phyloP scores from a whole-genome alignment of 2,329 filamentous ascomycete species.

The Blastomyces percursus region DNA sequence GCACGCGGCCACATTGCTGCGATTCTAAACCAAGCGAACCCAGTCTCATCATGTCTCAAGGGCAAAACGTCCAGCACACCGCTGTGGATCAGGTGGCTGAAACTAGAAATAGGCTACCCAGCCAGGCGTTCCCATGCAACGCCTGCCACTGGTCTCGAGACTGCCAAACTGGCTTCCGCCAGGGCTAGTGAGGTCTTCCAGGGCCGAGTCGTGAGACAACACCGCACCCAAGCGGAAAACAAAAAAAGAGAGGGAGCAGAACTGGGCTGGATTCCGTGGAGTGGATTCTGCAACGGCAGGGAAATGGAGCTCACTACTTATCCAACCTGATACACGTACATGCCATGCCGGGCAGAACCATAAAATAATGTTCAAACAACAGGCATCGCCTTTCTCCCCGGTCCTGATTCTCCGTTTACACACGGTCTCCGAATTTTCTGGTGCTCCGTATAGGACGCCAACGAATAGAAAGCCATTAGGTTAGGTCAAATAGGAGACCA shows the following conservation, averaged over 20 bases:
- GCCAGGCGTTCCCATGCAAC: background rate
- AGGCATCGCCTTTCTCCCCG: too few relatives aligned
- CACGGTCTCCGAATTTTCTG: background rate
- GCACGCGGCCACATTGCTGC: too few relatives aligned
- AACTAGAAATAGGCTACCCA: background rate
- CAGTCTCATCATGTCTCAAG: background rate
- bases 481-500: background rate
- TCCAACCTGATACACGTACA: constrained; percentile 1
- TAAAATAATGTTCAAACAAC: too few relatives aligned
- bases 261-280: background rate
- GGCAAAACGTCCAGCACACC: background rate
- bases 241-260: background rate
- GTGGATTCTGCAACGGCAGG: background rate
- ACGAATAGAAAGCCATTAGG: background rate
- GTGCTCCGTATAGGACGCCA: background rate
- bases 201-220: background rate
- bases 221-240: background rate
- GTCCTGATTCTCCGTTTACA: background rate
- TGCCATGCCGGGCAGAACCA: background rate
- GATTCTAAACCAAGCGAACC: background rate
- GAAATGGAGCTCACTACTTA: background rate
- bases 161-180: background rate
- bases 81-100: background rate
- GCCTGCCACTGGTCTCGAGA: background rate
- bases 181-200: background rate